Evolutionary conservation across 345 rosid genomes (phyloP).

Genomic region (Pistacia vera): DNA sequence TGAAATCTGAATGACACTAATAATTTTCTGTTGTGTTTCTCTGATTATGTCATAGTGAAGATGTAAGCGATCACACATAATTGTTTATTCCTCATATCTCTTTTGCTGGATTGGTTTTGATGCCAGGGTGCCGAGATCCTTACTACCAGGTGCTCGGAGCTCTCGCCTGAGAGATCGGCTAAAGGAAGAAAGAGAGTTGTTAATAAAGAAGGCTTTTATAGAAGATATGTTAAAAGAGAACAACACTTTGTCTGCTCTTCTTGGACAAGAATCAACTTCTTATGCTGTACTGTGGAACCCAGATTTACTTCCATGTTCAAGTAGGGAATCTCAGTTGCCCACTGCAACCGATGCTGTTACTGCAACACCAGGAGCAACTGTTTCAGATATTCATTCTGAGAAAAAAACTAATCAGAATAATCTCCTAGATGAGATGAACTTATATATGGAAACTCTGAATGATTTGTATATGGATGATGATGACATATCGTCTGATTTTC

Average conservation of each 20-base stretch:
- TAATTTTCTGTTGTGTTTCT: slow-evolving; percentile 4
- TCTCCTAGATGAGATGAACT: slow-evolving; percentile 78
- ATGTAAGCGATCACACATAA: neutral
- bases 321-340: slow-evolving; percentile 48
- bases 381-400: slow-evolving; percentile 36
- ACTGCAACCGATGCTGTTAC: slow-evolving; percentile 28
- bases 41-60: neutral
- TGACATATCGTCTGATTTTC: slow-evolving; percentile 83
- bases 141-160: slow-evolving; percentile 94
- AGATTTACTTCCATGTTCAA: slow-evolving; percentile 65
- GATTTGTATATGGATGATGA: slow-evolving; percentile 67
- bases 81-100: slow-evolving; percentile 23
- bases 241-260: slow-evolving; percentile 56
- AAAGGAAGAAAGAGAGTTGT: slow-evolving; percentile 87
- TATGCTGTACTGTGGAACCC: slow-evolving; percentile 82
- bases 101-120: slow-evolving; percentile 23
- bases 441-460: slow-evolving; percentile 79
- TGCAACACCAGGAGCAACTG: slow-evolving; percentile 36
- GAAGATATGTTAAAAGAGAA: slow-evolving; percentile 83
- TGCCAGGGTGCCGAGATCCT: slow-evolving; percentile 89
- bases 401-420: slow-evolving; percentile 36
- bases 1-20: neutral
- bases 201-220: slow-evolving; percentile 88
- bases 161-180: slow-evolving; percentile 94
- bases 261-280: slow-evolving; percentile 45